Evolutionary conservation across 2,329 filamentous ascomycete species (phyloP), one percentile per base, ranked within the genome.

Genomic region (Trichoderma brevicompactum): DNA sequence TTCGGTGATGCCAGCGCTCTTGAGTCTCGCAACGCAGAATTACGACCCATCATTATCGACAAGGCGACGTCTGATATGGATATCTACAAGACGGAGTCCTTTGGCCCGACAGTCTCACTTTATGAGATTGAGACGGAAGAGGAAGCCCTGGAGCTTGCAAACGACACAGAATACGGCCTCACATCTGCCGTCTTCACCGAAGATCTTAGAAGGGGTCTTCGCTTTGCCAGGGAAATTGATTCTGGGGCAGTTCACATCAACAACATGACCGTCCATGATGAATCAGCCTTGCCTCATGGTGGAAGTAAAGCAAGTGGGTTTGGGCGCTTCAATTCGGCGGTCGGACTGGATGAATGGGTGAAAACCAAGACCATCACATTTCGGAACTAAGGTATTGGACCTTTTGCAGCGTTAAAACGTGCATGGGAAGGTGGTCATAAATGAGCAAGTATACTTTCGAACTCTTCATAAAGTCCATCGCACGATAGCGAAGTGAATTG

Each of bases 101-200:
- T 96, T 71, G 92, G 91, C 0, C 92, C 92, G 0, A 87, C 85
- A 0, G 89, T 93, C 1, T 87, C 87, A 15, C 72, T 95, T 19
- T 85, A 89, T 13, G 80, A 84, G 23, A 82, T 94, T 32, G 82
- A 87, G n/a, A 81, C 78, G 2, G 89, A 92, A 53, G 90, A 92
- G 38, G 89, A 93, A 69, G 92, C 91, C 0, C 76, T 95, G 28
- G 79, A 81, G 36, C 79, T 94, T 17, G 91, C 92, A 13, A 96
- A 96, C 73, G 90, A 94, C 71, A 92, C 89, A 1, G 89, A 92
- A 56, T 95, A 93, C 73, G 92, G 92, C 3, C 82, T 96, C 9
- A 81, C 82, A 2, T 83, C 87, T 3, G 84, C 91, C 0, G 85
- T 96, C 2, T 96, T 92, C 75, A 93, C 91, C 0, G 79, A 84